Conservation (phyloP, 495 filamentous ascomycete genomes). For the Aspergillus ellipticus region DNA sequence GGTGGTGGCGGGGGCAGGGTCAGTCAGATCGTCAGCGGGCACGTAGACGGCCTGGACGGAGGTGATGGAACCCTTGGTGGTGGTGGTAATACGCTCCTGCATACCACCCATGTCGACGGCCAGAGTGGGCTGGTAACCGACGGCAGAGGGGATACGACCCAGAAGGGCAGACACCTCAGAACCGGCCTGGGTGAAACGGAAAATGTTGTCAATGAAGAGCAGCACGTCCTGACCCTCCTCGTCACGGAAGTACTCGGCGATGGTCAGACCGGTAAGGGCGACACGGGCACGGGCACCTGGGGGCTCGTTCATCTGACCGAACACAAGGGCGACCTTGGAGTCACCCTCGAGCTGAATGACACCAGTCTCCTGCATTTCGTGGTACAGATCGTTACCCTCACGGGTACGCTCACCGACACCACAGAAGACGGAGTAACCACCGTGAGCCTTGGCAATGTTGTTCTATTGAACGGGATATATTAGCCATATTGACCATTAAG, state of each 20-base stretch:
- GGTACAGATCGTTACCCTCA: conserved; percentile 99
- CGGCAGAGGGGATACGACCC: conserved; percentile 99
- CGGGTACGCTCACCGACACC: conserved; percentile 99
- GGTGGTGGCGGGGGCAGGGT: conserved; percentile 98
- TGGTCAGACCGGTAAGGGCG: conserved; percentile 86
- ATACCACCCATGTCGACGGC: conserved; percentile 99
- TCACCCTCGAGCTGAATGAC: conserved; percentile 99
- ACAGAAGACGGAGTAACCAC: conserved; percentile 99
- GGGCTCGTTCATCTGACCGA: conserved; percentile 99
- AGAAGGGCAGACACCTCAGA: conserved; percentile 99
- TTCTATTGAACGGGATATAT: conserved; percentile 50
- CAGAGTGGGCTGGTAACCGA: conserved; percentile 99
- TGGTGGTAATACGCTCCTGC: conserved; percentile 99
- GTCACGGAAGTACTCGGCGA: conserved; percentile 97
- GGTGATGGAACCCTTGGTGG: conserved; percentile 98
- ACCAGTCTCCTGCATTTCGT: conserved; percentile 99
- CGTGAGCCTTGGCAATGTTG: conserved; percentile 99
- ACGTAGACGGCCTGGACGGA: conserved; percentile 99
- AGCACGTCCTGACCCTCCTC: conserved; percentile 98
- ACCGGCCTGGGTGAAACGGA: conserved; percentile 99
- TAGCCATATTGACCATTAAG: not conserved
- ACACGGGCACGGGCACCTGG: conserved; percentile 99
- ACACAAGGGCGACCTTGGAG: conserved; percentile 98
- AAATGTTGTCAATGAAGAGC: conserved; percentile 99
- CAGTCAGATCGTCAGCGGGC: conserved; percentile 99